Percentiles rank a stretch among this genome's conserved stretches.
Evolutionary conservation across 1,284 basidiomycete genomes (phyloP).

Genomic region (Moesziomyces parantarcticus): DNA sequence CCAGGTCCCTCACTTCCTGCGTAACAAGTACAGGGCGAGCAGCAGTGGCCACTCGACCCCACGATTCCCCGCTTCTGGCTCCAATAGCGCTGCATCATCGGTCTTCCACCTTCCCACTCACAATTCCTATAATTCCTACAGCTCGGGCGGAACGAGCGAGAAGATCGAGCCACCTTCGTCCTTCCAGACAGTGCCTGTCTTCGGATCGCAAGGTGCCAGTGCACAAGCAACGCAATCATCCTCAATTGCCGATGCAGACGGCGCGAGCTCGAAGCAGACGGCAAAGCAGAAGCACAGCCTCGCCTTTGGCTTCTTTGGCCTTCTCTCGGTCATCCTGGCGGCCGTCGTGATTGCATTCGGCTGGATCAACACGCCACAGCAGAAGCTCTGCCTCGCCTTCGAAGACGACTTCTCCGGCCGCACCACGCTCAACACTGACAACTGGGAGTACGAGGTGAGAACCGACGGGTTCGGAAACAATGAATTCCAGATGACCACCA

Average conservation of each 20-base stretch:
- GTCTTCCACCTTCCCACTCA: constrained; percentile 18
- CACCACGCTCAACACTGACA: constrained; percentile 23
- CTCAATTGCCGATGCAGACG: constrained; percentile 8
- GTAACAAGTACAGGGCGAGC: constrained; percentile 19
- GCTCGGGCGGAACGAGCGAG: constrained; percentile 11
- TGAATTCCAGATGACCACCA: constrained; percentile 88
- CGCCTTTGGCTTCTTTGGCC: constrained; percentile 29
- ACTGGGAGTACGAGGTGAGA: constrained; percentile 80
- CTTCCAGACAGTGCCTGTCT: constrained; percentile 13
- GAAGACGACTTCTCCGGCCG: constrained; percentile 69
- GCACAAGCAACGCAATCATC: constrained; percentile 8
- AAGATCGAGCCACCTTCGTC: constrained; percentile 5
- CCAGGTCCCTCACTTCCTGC: constrained; percentile 31
- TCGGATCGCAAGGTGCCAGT: neutral
- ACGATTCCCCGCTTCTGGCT: constrained; percentile 10
- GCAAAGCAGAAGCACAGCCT: constrained; percentile 23
- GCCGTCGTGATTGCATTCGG: constrained; percentile 30
- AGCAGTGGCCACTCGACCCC: constrained; percentile 6
- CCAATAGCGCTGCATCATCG: constrained; percentile 25
- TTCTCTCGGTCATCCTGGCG: constrained; percentile 22
- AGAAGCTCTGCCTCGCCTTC: constrained; percentile 71
- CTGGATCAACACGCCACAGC: constrained; percentile 36
- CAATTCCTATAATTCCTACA: constrained; percentile 12
- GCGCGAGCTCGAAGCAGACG: neutral
- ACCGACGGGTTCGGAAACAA: constrained; percentile 87